Percentiles rank a stretch among this genome's conserved stretches.
These are phyloP conservation scores for Protea cynaroides DNA, from an alignment of 164 flowering plant genomes.

Conservation along the genomic window DNA sequence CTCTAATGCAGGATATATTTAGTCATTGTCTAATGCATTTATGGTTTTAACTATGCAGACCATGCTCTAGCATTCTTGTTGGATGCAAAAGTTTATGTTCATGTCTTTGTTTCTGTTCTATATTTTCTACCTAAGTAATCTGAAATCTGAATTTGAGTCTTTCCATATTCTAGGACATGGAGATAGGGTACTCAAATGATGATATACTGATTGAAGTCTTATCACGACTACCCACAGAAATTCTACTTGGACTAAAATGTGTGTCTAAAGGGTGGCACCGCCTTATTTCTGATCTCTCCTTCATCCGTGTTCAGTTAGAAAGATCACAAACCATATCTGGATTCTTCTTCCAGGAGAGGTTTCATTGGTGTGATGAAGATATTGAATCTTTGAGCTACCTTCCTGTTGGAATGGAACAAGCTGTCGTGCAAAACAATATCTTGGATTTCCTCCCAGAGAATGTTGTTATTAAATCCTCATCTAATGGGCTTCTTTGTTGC, in stretches of 20 bases:
- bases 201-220: conserved; percentile 21
- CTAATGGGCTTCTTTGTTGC: conserved; percentile 42
- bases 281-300: conserved; percentile 27
- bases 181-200: conserved; percentile 2
- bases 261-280: conserved; percentile 31
- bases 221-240: conserved; percentile 18
- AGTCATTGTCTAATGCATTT: neutral
- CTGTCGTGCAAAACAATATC: conserved; percentile 8
- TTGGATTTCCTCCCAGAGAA: conserved; percentile 37
- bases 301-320: conserved; percentile 19
- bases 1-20: neutral
- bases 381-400: conserved; percentile 19
- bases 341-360: conserved; percentile 40
- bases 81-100: neutral
- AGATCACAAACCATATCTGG: conserved; percentile 23
- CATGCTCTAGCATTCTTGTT: neutral
- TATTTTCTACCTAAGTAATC: neutral
- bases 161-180: neutral
- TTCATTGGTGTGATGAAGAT: conserved; percentile 16
- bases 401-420: conserved; percentile 13
- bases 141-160: neutral
- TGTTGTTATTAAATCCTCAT: conserved; percentile 25
- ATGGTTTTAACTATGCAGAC: too few relatives aligned
- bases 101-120: neutral
- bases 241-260: conserved; percentile 19